phyloP scores from a whole-genome alignment of 192 early-diverging fungal species.

The Umbelopsis ramanniana region DNA sequence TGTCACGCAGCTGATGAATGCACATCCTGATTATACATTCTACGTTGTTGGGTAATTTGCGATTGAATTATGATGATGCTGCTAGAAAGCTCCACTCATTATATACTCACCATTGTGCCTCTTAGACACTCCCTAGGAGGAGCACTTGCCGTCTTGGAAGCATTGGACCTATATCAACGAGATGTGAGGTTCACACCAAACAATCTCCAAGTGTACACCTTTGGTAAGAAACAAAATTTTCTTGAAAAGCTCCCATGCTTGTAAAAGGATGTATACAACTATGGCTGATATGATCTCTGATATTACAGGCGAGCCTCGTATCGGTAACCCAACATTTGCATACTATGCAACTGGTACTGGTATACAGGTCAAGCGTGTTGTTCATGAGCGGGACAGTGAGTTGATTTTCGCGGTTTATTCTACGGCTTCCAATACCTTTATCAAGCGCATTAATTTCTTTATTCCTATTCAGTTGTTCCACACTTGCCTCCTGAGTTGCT shows the following conservation, averaged over 20 bases:
- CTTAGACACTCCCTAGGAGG: constrained; percentile 39
- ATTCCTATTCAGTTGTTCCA: constrained; percentile 23
- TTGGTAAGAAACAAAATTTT: constrained; percentile 23
- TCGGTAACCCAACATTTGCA: constrained; percentile 30
- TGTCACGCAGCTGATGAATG: constrained; percentile 7
- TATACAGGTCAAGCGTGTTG: constrained; percentile 26
- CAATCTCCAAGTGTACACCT: constrained; percentile 31
- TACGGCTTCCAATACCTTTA: not conserved
- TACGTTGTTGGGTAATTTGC: constrained; percentile 27
- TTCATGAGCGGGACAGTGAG: constrained; percentile 37
- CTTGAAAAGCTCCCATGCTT: not conserved
- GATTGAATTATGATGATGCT: not conserved
- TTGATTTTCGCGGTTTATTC: not conserved
- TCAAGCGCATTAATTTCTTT: not conserved
- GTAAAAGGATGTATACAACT: not conserved
- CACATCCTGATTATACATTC: constrained; percentile 28
- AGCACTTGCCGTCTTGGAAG: constrained; percentile 30
- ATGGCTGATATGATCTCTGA: not conserved
- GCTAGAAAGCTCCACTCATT: no score
- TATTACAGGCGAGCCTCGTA: constrained; percentile 29
- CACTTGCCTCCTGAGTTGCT: constrained; percentile 29
- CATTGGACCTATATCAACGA: constrained; percentile 36
- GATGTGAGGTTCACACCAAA: not conserved
- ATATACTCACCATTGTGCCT: not conserved
- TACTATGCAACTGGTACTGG: constrained; percentile 28